Conservation (phyloP, 129 eudicot species). For the Pseudognaphalium luteoalbum region DNA sequence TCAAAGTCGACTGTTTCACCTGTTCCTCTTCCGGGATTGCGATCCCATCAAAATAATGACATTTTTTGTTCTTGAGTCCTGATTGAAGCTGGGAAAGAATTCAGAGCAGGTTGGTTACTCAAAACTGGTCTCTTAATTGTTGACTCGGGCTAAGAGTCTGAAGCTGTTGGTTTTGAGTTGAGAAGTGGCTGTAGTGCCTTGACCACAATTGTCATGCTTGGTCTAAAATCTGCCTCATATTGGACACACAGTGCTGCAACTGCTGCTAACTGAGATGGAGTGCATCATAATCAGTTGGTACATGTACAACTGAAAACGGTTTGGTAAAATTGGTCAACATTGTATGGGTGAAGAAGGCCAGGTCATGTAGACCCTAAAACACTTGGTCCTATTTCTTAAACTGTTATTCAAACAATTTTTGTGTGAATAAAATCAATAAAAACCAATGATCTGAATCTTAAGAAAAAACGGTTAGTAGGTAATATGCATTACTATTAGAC, state of each 20-base stretch:
- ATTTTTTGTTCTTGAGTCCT: slow-evolving; percentile 11
- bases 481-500: neutral
- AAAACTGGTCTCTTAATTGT: slow-evolving; percentile 10
- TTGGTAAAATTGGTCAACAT: neutral
- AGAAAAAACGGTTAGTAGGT: neutral
- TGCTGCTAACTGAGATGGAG: slow-evolving; percentile 72
- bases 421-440: no score
- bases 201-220: slow-evolving; percentile 85
- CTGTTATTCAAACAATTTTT: neutral
- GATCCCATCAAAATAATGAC: neutral
- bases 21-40: slow-evolving; percentile 5
- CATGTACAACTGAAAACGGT: neutral
- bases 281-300: slow-evolving; percentile 2
- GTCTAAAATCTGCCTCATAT: slow-evolving; percentile 86
- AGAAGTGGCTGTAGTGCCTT: slow-evolving; percentile 89
- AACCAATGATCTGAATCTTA: no score
- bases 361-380: neutral
- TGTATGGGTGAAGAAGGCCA: neutral
- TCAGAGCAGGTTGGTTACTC: neutral
- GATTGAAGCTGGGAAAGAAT: neutral
- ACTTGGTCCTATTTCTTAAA: neutral
- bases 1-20: neutral
- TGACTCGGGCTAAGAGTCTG: slow-evolving; percentile 46
- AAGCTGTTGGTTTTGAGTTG: slow-evolving; percentile 59
- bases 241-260: slow-evolving; percentile 92